Conservation (phyloP, 2,329 filamentous ascomycete species). For the Neofusicoccum kwambonambiense region DNA sequence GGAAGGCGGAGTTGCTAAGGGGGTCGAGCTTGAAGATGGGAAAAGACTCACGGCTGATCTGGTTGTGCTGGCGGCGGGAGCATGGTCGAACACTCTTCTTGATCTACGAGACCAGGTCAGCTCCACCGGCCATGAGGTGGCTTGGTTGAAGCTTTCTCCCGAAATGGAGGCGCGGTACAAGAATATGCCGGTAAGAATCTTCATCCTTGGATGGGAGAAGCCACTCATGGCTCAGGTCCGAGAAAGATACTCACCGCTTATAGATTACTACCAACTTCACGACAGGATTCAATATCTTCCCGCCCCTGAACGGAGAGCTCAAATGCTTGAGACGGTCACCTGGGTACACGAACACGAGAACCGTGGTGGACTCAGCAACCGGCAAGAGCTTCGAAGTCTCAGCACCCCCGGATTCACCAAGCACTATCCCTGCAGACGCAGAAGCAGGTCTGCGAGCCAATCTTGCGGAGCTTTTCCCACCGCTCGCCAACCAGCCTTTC, state of each 20-base stretch:
- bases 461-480: constrained; percentile 13
- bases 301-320: constrained; percentile 16
- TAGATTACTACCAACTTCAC: constrained; percentile 17
- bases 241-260: background rate
- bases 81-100: constrained; percentile 78
- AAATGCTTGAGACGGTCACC: constrained; percentile 15
- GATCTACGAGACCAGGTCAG: constrained; percentile 54
- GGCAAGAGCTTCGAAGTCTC: constrained; percentile 7
- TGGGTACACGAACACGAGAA: constrained; percentile 14
- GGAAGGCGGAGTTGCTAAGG: constrained; percentile 32
- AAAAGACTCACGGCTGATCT: constrained; percentile 63
- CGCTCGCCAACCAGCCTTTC: constrained; percentile 41
- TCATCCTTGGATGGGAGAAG: background rate
- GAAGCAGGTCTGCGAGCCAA: constrained; percentile 4
- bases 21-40: constrained; percentile 56
- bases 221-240: too few relatives aligned
- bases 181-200: constrained; percentile 10
- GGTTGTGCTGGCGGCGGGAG: constrained; percentile 78
- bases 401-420: constrained; percentile 9
- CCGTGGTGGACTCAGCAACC: background rate
- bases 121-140: constrained; percentile 13
- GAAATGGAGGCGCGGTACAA: constrained; percentile 11
- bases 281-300: constrained; percentile 18
- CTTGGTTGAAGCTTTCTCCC: constrained; percentile 14
- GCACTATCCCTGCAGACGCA: constrained; percentile 13